These are phyloP conservation scores for Leccinellum rugosiceps DNA, from an alignment of 768 basidiomycete species.

Conservation along the genomic window DNA sequence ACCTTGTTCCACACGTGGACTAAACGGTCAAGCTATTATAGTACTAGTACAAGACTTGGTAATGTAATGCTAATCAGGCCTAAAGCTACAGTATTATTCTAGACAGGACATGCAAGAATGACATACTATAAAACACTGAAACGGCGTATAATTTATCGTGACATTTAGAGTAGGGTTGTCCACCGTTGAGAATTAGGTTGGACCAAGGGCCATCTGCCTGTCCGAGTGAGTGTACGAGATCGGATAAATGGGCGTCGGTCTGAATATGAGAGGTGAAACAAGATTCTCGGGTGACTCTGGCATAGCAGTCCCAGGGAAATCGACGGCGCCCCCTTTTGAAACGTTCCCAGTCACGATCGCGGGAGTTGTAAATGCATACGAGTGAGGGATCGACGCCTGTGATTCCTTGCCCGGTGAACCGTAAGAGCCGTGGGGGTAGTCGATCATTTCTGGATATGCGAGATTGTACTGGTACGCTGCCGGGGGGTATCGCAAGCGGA, in stretches of 20 bases:
- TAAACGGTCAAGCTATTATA: slow-evolving; percentile 2
- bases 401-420: slow-evolving; percentile 8
- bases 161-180: not conserved
- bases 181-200: not conserved
- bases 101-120: slow-evolving; percentile 7
- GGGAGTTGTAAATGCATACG: slow-evolving; percentile 5
- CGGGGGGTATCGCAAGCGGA: slow-evolving; percentile 6
- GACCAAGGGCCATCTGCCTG: not conserved
- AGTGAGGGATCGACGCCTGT: slow-evolving; percentile 5
- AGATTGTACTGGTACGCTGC: slow-evolving; percentile 5
- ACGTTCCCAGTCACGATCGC: not conserved
- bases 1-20: not conserved
- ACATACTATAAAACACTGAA: slow-evolving; percentile 10
- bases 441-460: slow-evolving; percentile 3
- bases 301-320: not conserved
- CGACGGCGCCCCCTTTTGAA: not conserved
- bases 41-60: not conserved
- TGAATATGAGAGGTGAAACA: slow-evolving; percentile 23
- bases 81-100: not conserved
- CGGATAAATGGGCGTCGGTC: slow-evolving; percentile 30
- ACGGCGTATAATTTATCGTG: not conserved
- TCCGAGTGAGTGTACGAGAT: slow-evolving; percentile 19
- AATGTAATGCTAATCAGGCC: not conserved
- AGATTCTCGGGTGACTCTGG: slow-evolving; percentile 9
- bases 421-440: slow-evolving; percentile 3